Base-by-base conservation (phyloP, 1,139 yeast species). In the Suhomyces terraborum region DNA sequence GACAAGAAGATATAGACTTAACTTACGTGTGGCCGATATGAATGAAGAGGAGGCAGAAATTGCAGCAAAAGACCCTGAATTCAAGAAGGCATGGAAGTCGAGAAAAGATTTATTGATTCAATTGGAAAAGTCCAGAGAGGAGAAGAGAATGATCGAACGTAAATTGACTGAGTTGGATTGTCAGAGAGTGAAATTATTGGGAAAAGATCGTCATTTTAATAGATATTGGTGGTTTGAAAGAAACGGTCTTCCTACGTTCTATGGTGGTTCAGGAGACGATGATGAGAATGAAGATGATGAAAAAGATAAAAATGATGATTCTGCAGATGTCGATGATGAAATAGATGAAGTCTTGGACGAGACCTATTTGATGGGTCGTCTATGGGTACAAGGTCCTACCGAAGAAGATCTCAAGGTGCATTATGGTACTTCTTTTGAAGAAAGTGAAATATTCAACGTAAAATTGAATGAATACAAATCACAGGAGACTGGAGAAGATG, bases 161-260 rank as follows among this genome's bases (percentile, higher is more conserved):
- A 68, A 77, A 43, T 62, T 85, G 27, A 73, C 76, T 35, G 88
- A 83, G 52, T 65, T 80, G 37, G 96, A 91, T 55, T 75, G 86
- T 47, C 96, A 89, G 59, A 67, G 98, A 45, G 76, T 89, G 32
- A 79, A 79, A 45, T 71, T 80, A 36, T 66, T 93, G 21, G 99
- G 99, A 4, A 77, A 82, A 49, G 99, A 93, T 60, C 71, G 96
- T 41, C 77, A 79, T 47, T 88, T 72, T 59, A 94, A 93, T 64
- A 73, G 93, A 50, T 93, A 91, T 61, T 94, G 96, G 95, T 93
- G 96, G 96, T 82, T 91, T 58, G 98, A 93, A 58, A 75, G 78
- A 49, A 84, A 84, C 56, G 98, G 98, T 0, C 70, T 88, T 41
- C 88, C 89, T 5, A 78, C 78, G 17, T 61, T 79, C 33, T 77